Evolutionary conservation across 441 rosid genomes (phyloP), one percentile per base, ranked within the genome.

Genomic region (Populus hybrid): DNA sequence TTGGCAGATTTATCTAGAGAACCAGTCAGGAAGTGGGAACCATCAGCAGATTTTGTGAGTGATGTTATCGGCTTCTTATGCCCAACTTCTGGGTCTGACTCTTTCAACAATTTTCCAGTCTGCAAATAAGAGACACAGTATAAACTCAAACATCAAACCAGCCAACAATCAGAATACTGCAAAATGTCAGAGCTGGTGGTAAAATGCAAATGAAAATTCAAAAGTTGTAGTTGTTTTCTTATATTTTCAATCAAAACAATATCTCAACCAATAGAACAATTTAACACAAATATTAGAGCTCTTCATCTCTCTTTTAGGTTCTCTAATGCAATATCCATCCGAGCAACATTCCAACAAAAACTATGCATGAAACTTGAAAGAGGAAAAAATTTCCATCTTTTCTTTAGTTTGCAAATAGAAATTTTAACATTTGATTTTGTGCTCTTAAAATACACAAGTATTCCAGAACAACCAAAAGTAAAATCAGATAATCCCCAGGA

Each of bases 1-100:
- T 92, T 92, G 4, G 99, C 98, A 83, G 99, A 91, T 86, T 90
- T 95, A 87, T 93, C 98, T 30, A 86, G 87, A 78, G 99, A 93
- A 73, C 98, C 99, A 10, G 96, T 92, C 66, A 93, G 38, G 73
- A 93, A 92, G 82, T 93, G 97, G 34, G 97, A 91, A 73, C 91
- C 88, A 83, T 95, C 98, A 40, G 87, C 85, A 68, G 96, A 76
- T 86, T 92, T 95, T 71, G 87, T 18, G 24, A 95, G 92, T 10
- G 99, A 93, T 26, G 97, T 88, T 73, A 95, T 91, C 1, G 89
- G 30, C 89, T 91, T 93, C 82, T 89, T 93, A 81, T 93, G 99
- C 66, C 97, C 97, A 24, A 78, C 75, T 83, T 93, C 98, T 57
- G 69, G 86, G 69, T 90, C 89, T 2, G 95, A 82, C 81, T 91